These are phyloP conservation scores for Candida chilensis DNA, from an alignment of 805 yeast genomes.

Conservation along the genomic window DNA sequence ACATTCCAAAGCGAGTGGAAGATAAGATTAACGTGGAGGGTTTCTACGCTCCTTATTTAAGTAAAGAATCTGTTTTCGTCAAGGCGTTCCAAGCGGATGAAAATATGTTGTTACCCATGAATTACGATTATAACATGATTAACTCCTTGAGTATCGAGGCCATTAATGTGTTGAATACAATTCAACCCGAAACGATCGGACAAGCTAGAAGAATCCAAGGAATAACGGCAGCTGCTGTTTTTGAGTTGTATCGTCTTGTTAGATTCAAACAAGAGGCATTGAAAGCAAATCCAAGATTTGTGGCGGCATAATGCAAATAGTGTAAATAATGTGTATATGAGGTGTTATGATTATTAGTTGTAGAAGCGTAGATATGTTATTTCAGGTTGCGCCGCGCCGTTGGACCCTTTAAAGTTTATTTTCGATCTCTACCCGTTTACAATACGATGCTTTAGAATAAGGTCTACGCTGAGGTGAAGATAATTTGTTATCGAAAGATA, in stretches of 20 bases:
- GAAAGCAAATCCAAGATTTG: not conserved
- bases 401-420: too few relatives aligned
- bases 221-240: slow-evolving; percentile 86
- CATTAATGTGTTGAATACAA: slow-evolving; percentile 53
- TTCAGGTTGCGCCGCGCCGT: too few relatives aligned
- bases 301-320: not conserved
- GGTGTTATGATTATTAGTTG: too few relatives aligned
- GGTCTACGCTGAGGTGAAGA: too few relatives aligned
- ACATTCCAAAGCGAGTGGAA: slow-evolving; percentile 33
- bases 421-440: too few relatives aligned
- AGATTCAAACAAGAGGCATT: slow-evolving; percentile 14
- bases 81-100: slow-evolving; percentile 83
- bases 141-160: slow-evolving; percentile 73
- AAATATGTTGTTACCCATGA: slow-evolving; percentile 54
- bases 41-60: slow-evolving; percentile 71
- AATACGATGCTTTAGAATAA: too few relatives aligned
- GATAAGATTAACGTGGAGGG: slow-evolving; percentile 71
- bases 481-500: too few relatives aligned
- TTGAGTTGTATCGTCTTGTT: slow-evolving; percentile 60
- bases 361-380: too few relatives aligned
- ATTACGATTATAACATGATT: slow-evolving; percentile 50
- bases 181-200: slow-evolving; percentile 85
- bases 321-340: too few relatives aligned
- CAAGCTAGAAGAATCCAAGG: slow-evolving; percentile 95
- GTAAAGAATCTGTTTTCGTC: slow-evolving; percentile 62